phyloP scores from a whole-genome alignment of 2,329 filamentous ascomycete genomes.

The Aspergillus ibericus region DNA sequence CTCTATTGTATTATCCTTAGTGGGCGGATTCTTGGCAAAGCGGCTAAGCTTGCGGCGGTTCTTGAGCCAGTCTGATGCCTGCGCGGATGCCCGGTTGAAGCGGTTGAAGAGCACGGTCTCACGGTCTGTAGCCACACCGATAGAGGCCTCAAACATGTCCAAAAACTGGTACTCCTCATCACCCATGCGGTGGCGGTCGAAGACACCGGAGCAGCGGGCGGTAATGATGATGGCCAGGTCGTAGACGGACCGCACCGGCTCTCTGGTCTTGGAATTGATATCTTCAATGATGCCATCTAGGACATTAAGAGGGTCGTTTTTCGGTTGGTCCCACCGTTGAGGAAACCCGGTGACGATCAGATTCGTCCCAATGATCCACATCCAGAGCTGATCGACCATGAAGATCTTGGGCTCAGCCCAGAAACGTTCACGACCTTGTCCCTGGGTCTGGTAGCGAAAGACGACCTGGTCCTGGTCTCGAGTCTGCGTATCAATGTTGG shows the following conservation, averaged over 20 bases:
- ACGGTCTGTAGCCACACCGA: slow-evolving; percentile 54
- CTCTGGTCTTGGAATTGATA: slow-evolving; percentile 63
- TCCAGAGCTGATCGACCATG: slow-evolving; percentile 70
- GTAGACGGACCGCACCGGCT: slow-evolving; percentile 61
- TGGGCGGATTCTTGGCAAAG: slow-evolving; percentile 25
- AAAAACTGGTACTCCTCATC: slow-evolving; percentile 64
- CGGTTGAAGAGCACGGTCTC: slow-evolving; percentile 60
- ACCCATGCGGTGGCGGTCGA: slow-evolving; percentile 58
- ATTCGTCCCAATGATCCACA: slow-evolving; percentile 61
- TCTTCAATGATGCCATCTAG: slow-evolving; percentile 62
- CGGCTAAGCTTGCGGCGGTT: slow-evolving; percentile 48
- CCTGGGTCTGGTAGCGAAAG: slow-evolving; percentile 56
- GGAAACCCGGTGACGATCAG: slow-evolving; percentile 53
- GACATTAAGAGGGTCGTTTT: slow-evolving; percentile 63
- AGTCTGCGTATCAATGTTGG: slow-evolving; percentile 57
- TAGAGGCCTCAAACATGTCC: slow-evolving; percentile 67
- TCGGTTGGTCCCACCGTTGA: slow-evolving; percentile 52
- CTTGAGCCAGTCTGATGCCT: slow-evolving; percentile 57
- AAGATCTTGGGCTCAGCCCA: slow-evolving; percentile 57
- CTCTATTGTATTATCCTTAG: slow-evolving; percentile 6
- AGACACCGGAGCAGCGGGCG: slow-evolving; percentile 59
- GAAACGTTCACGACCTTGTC: slow-evolving; percentile 32
- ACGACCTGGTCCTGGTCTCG: slow-evolving; percentile 66
- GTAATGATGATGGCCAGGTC: slow-evolving; percentile 64
- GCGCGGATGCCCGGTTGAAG: slow-evolving; percentile 60